A percentile compares a stretch with the other conserved stretches of the same genome.
Conservation (phyloP, 352 stramenopile genomes). For the Phytophthora aleatoria region DNA sequence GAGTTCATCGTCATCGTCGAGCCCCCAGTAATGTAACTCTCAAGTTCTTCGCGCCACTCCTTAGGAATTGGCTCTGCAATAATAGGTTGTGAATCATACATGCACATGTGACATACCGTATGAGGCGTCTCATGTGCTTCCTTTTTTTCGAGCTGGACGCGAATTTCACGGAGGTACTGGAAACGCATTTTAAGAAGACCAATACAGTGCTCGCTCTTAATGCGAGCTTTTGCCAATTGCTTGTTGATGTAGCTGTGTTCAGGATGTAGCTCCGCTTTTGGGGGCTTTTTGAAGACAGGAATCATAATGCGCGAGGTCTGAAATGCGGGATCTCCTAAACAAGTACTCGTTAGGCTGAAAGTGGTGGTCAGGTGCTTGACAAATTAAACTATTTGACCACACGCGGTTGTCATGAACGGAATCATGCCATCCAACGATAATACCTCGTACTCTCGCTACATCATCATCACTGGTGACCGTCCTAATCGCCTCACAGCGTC, state of each 20-base stretch:
- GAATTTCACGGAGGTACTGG: constrained; percentile 22
- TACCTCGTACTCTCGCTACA: neutral
- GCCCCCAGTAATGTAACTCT: neutral
- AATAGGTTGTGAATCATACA: constrained; percentile 31
- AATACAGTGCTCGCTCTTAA: neutral
- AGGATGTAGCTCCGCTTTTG: neutral
- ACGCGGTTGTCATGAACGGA: neutral
- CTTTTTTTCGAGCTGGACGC: constrained; percentile 13
- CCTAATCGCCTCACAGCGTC: no score
- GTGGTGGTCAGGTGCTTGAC: neutral
- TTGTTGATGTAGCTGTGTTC: neutral
- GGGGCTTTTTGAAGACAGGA: neutral
- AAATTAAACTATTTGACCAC: neutral
- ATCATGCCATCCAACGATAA: neutral
- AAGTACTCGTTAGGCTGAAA: neutral
- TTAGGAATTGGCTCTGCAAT: constrained; percentile 14
- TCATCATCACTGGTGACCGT: neutral
- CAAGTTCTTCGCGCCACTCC: constrained; percentile 12
- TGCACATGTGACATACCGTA: constrained; percentile 18
- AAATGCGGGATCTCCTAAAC: neutral
- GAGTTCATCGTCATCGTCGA: constrained; percentile 24
- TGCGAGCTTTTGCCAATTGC: neutral
- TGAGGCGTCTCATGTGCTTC: constrained; percentile 20
- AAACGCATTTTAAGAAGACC: constrained; percentile 24
- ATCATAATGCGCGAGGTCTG: neutral